Conservation (phyloP, 1,284 basidiomycete genomes). For the Phellopilus nigrolimitatus region DNA sequence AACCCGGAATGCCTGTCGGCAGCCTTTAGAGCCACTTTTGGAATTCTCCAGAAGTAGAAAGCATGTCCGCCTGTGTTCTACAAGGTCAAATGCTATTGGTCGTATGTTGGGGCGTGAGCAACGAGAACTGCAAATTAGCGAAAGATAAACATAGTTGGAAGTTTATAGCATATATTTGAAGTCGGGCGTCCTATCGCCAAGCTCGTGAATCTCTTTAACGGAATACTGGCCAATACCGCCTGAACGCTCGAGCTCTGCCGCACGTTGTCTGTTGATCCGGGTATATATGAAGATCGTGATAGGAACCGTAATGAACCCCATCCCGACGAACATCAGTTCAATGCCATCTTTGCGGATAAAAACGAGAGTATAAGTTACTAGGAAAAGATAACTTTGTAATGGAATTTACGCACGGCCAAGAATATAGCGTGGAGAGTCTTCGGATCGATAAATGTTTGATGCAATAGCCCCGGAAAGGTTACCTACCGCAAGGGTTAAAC, state of each 20-base stretch:
- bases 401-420: conserved; percentile 49
- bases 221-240: conserved; percentile 35
- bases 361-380: not conserved
- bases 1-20: too few relatives aligned
- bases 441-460: conserved; percentile 54
- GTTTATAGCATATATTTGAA: conserved; percentile 52
- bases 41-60: too few relatives aligned
- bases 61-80: too few relatives aligned
- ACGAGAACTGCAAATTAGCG: too few relatives aligned
- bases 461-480: conserved; percentile 54
- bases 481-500: conserved; percentile 26
- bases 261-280: conserved; percentile 46
- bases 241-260: conserved; percentile 21
- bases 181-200: conserved; percentile 63
- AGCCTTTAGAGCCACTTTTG: too few relatives aligned
- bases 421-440: conserved; percentile 55
- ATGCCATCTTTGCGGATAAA: conserved; percentile 46
- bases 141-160: not conserved
- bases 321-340: conserved; percentile 62
- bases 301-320: conserved; percentile 53
- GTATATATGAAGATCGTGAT: conserved; percentile 46
- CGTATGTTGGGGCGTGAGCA: too few relatives aligned
- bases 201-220: conserved; percentile 39
- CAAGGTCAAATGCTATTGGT: too few relatives aligned
- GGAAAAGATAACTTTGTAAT: not conserved